A percentile compares a stretch with the other conserved stretches of the same genome.
These are phyloP conservation scores for Aspergillus unguis DNA, from an alignment of 2,329 filamentous ascomycete genomes.

Conservation along the genomic window DNA sequence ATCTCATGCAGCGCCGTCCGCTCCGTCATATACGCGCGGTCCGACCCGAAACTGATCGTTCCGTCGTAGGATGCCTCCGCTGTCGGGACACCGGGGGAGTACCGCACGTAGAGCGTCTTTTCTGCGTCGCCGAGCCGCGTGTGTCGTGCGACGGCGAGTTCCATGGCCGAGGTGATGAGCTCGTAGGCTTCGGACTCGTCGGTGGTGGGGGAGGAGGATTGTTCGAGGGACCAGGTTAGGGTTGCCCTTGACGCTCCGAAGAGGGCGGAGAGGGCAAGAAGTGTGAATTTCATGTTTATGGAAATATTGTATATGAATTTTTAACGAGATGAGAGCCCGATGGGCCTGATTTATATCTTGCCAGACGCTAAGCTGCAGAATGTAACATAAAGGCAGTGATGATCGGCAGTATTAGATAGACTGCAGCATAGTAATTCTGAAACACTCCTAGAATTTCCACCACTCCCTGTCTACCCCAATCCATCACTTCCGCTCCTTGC, in stretches of 20 bases:
- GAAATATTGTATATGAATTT: too few species aligned
- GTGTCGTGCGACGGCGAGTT: slow-evolving; percentile 7
- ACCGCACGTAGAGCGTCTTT: slow-evolving; percentile 6
- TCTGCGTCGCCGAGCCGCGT: slow-evolving; percentile 5
- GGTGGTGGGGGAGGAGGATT: background rate
- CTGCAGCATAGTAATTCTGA: too few species aligned
- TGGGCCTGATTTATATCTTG: too few species aligned
- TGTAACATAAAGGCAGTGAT: too few species aligned
- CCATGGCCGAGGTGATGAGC: slow-evolving; percentile 7
- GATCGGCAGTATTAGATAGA: too few species aligned
- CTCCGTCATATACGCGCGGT: slow-evolving; percentile 8
- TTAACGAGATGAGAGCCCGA: too few species aligned
- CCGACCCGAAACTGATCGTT: slow-evolving; percentile 3
- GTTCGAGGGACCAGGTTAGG: background rate
- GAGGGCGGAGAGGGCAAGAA: too few species aligned
- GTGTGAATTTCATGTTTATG: too few species aligned
- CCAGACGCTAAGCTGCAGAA: too few species aligned
- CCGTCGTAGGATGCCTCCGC: slow-evolving; percentile 12
- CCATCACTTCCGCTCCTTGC: too few species aligned
- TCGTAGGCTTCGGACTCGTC: slow-evolving; percentile 5
- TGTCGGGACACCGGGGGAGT: slow-evolving; percentile 9
- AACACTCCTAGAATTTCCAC: too few species aligned
- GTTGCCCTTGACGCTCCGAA: background rate
- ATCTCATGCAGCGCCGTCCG: slow-evolving; percentile 11
- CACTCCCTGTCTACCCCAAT: too few species aligned